Base-by-base conservation (phyloP, 352 stramenopile species). In the Phytophthora podocarpi region DNA sequence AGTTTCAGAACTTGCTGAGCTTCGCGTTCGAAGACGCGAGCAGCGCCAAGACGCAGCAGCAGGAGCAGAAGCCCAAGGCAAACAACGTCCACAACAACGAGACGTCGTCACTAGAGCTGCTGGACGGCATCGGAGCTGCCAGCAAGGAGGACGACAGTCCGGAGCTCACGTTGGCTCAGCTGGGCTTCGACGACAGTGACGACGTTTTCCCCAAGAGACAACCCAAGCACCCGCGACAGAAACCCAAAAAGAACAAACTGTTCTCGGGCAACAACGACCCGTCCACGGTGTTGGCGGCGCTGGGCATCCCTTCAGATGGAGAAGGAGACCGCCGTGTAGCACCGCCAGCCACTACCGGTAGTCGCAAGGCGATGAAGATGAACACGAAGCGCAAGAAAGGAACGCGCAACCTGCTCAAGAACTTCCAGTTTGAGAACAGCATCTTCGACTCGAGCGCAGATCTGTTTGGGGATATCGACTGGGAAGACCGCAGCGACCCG, bases 351-450 rank as follows among this genome's bases (percentile, higher is more conserved):
- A 11, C 8, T 10, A n/a, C n/a, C 9, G 27, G n/a, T 20, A 58
- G 53, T 42, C 83, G 78, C 59, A 88, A 85, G 67, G 65, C 72
- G 12, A 70, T 87, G 8, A 90, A 89, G 65, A 74, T 79, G 64
- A 77, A 74, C 50, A 77, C 59, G 13, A 84, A 91, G 50, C 87
- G 86, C 57, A 90, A 90, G 67, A 93, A 93, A 64, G 76, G 80
- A 28, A 74, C 78, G 1, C 84, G 81, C 47, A 85, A 77, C 35
- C 36, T 91, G 54, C 64, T 93, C 23, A 75, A 92, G 69, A 89
- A 87, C 39, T 92, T 95, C 67, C 83, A 90, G 65, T 93, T 94
- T 42, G 87, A 95, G 59, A 91, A 93, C 72, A 93, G 81, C 56
- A 80, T 95, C 15, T 95, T 95, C 36, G 83, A 87, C 59, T 69